Evolutionary conservation across 306 rosid species (phyloP).

Genomic region (Vigna unguiculata): DNA sequence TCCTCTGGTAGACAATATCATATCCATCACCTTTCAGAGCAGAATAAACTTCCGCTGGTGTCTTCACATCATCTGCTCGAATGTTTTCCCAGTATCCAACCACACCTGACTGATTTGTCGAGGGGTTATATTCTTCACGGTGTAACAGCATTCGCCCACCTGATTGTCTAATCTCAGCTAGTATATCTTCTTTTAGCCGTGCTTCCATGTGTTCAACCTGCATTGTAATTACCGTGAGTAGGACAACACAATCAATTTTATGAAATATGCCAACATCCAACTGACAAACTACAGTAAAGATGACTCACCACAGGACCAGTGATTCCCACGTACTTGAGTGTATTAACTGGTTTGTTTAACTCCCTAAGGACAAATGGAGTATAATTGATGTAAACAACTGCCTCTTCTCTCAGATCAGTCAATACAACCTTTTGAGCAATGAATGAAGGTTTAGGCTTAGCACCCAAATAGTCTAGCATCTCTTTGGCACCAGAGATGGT

Average conservation of each 20-base stretch:
- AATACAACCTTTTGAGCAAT: conserved; percentile 62
- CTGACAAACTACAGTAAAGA: conserved; percentile 33
- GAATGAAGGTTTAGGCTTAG: conserved; percentile 57
- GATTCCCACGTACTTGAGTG: conserved; percentile 85
- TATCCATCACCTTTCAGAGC: conserved; percentile 65
- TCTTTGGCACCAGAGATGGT: conserved; percentile 82
- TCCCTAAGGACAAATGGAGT: conserved; percentile 86
- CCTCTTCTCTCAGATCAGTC: conserved; percentile 87
- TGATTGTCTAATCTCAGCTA: conserved; percentile 68
- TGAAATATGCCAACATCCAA: conserved; percentile 30
- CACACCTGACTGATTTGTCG: conserved; percentile 67
- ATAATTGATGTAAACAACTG: conserved; percentile 74
- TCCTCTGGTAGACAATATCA: conserved; percentile 67
- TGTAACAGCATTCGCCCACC: conserved; percentile 85
- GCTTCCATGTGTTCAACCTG: conserved; percentile 92
- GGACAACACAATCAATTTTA: conserved; percentile 33
- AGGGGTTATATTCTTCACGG: conserved; percentile 79
- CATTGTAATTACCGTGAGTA: conserved; percentile 44
- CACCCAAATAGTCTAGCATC: conserved; percentile 71
- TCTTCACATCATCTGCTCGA: conserved; percentile 73
- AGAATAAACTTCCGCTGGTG: conserved; percentile 84
- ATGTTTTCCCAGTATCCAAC: conserved; percentile 83
- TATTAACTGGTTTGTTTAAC: conserved; percentile 81
- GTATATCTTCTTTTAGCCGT: conserved; percentile 78
- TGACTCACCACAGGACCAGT: conserved; percentile 81